Evolutionary conservation across 768 basidiomycete genomes (phyloP), one percentile per base, ranked within the genome.

Genomic region (Galerina sulciceps): DNA sequence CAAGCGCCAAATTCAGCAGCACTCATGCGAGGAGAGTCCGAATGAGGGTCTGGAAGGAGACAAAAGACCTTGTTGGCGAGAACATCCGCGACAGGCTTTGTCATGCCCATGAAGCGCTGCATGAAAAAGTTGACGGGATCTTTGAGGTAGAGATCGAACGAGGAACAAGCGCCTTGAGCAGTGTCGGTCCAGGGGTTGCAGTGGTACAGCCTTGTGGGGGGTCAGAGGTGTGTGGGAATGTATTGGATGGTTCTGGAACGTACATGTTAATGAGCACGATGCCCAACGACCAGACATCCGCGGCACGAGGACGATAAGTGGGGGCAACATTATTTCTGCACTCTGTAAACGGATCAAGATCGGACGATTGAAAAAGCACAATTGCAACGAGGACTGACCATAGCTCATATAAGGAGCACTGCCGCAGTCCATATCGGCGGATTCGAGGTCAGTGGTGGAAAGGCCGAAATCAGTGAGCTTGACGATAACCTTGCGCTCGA

Each of bases 321-420:
- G 97, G 96, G 26, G 91, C 92, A 64, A 95, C 82, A 75, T 98
- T 97, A 81, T 99, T 99, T 73, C 96, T 90, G 77, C 97, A 99
- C 81, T 99, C 96, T 94, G 67, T 40, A 56, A 48, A 51, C 31
- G 53, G 36, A 43, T 60, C 36, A 42, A 41, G 36, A 41, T 9
- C 1, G 10, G 14, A 35, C 51, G n/a, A n/a, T n/a, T n/a, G 23
- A 14, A n/a, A 17, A 31, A 47, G 18, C 20, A 14, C 14, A 6
- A 31, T 15, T 20, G 34, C 10, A 41, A 22, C 20, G 42, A 61
- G 62, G 50, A 77, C 90, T 60, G 65, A 94, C 94, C 94, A 69
- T 89, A 98, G 73, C 94, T 96, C 96, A 99, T 98, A 74, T 99
- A 99, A 0, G 96, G 96, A 52, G 95, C 94, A 73, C 94, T 96